Conservation (phyloP, 805 yeast species). For the Sungouiozyma intestinalis region DNA sequence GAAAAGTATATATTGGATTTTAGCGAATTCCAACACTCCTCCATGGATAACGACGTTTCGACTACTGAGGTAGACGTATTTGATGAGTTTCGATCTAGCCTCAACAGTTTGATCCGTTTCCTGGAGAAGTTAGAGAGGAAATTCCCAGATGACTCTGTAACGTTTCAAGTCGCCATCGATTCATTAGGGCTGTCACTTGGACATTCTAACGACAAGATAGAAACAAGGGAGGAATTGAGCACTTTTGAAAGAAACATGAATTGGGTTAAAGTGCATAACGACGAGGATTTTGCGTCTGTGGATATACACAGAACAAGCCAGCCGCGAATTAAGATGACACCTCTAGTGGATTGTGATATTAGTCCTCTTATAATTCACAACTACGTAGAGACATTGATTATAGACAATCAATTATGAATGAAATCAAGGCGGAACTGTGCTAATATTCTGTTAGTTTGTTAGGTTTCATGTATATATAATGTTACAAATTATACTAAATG, state of each 20-base stretch:
- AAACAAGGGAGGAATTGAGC: slow-evolving; percentile 8
- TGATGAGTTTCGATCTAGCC: slow-evolving; percentile 25
- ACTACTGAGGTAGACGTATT: slow-evolving; percentile 20
- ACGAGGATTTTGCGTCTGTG: slow-evolving; percentile 15
- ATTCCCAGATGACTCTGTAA: slow-evolving; percentile 19
- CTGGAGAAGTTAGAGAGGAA: slow-evolving; percentile 14
- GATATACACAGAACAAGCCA: background rate
- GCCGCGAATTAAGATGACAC: slow-evolving; percentile 23
- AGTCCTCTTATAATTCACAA: slow-evolving; percentile 34
- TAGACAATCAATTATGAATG: background rate
- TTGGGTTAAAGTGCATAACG: slow-evolving; percentile 20
- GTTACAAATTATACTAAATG: background rate
- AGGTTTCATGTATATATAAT: slow-evolving; percentile 1
- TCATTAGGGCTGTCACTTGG: slow-evolving; percentile 21
- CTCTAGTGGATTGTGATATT: slow-evolving; percentile 32
- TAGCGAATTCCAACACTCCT: slow-evolving; percentile 22
- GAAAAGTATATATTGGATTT: slow-evolving; percentile 25
- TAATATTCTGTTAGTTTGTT: background rate
- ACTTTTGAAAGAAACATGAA: slow-evolving; percentile 23
- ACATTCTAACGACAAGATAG: slow-evolving; percentile 8
- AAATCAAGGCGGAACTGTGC: slow-evolving; percentile 1
- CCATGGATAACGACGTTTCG: slow-evolving; percentile 5
- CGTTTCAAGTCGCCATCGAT: slow-evolving; percentile 22
- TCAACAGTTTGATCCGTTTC: slow-evolving; percentile 20
- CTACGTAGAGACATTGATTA: slow-evolving; percentile 22